Base-by-base conservation (phyloP, 495 filamentous ascomycete genomes). In the Saxophila tyrrhenica region DNA sequence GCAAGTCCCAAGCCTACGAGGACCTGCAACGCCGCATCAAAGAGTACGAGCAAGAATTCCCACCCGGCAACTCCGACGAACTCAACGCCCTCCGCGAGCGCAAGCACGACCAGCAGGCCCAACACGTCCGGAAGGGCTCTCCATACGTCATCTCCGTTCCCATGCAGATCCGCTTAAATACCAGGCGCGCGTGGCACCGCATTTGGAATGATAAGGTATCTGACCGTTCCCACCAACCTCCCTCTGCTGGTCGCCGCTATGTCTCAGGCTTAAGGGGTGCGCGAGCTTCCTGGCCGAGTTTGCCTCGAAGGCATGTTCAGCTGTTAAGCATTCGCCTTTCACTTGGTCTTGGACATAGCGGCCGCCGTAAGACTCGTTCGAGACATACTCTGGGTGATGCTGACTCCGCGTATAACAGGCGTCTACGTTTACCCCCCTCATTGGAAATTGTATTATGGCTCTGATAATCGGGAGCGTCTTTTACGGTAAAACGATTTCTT, bases 91-190 rank as follows among this genome's bases (percentile, higher is more conserved):
- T 61, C 32, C 48, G 52, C 29, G 32, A 62, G 50, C n/a, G 59
- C 15, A 54, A 58, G 39, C 29, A 46, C 15, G 57, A 51, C 16
- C 25, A 41, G 25, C 59, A 73, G 52, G 66, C 55, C 5, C 55
- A 52, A 19, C 54, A 57, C 45, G 39, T 70, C 16, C 65, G 71
- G 17, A 66, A 65, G 7, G 67, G 70, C 46, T 73, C 70, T 41
- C 67, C 74, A 15, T 77, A 75, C 59, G 58, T 74, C 22, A 70
- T 74, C 48, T 71, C 67, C 5, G 59, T 74, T 29, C 67, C 68
- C 0, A 75, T 74, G 74, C 73, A 74, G 54, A 64, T 77, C 44
- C 63, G 63, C 51, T 67, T 77, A 20, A 78, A 75, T 51, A 73
- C 72, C 1, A 72, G 69, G 19, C 63, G 79, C 48, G 74, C 72